Base-by-base conservation (phyloP, 768 basidiomycete genomes). In the Boletus rubescentipes region DNA sequence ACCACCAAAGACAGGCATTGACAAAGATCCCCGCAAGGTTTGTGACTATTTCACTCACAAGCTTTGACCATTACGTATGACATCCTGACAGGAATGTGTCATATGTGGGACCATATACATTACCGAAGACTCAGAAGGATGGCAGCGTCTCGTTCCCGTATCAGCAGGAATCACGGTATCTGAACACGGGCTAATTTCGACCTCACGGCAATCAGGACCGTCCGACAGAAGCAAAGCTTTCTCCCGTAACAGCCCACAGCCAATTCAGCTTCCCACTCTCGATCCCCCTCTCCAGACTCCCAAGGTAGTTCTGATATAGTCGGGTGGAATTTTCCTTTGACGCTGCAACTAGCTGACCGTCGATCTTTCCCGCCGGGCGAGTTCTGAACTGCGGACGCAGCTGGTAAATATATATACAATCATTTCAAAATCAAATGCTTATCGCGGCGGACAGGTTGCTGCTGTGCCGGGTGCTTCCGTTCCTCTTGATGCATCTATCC, bases 11-110 rank as follows among this genome's bases (percentile, higher is more conserved):
- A 59, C 74, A 15, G 80, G 81, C 6, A 77, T 77, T 16, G 80
- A 77, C 55, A 82, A 81, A 60, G 81, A 87, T 71, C 83, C 83
- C 18, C 75, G 79, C 55, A 91, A 86, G 79, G 90, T 86, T 41
- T 41, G 75, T 56, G 9, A 16, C 46, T 6, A 46, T 65, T 23
- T 37, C 41, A 49, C 53, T 37, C 41, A 49, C 53, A 12, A 9
- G 11, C 43, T 6, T 23, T 32, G 12, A 12, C 23, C 49, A 34
- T 53, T 29, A 45, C 38, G 38, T 43, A 34, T 49, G 46, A 51
- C 31, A 57, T 42, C 14, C 47, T 31, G 21, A 54, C 20, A 91
- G 90, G 87, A 90, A 75, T 92, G 90, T 61, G 89, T 92, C 26
- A 76, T 89, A 53, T 92, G 90, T 67, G 78, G 78, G 36, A 75